A percentile compares a stretch with the other conserved stretches of the same genome.
Evolutionary conservation across 2,329 filamentous ascomycete species (phyloP).

Genomic region (Aureobasidium sp.): DNA sequence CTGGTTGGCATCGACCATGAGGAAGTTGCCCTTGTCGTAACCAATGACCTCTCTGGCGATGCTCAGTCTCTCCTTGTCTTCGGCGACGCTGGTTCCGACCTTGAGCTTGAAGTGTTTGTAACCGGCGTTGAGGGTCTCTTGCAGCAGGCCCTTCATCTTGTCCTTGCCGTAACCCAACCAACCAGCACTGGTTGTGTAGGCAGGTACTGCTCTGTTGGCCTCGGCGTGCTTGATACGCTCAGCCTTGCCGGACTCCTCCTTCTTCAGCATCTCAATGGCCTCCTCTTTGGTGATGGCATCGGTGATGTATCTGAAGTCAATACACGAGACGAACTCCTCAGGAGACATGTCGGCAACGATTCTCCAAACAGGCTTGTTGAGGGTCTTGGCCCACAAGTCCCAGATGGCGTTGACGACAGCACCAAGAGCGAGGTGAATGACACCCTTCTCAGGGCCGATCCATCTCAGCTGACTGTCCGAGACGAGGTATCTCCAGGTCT

Average conservation of each 20-base stretch:
- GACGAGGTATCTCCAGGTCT: conserved; percentile 87
- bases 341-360: conserved; percentile 86
- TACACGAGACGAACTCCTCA: conserved; percentile 76
- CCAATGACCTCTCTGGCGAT: conserved; percentile 76
- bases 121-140: conserved; percentile 65
- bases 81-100: conserved; percentile 64
- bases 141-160: conserved; percentile 68
- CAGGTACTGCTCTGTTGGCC: conserved; percentile 66
- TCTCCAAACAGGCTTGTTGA: conserved; percentile 82
- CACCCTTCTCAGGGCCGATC: conserved; percentile 91
- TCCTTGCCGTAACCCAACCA: conserved; percentile 89
- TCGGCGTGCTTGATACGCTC: conserved; percentile 66
- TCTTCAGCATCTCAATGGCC: conserved; percentile 61
- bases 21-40: conserved; percentile 70
- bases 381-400: conserved; percentile 88
- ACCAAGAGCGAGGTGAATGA: conserved; percentile 84
- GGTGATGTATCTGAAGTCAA: conserved; percentile 92
- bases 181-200: conserved; percentile 82
- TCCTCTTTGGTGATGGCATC: conserved; percentile 86
- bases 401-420: conserved; percentile 86
- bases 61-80: conserved; percentile 59
- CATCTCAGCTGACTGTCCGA: conserved; percentile 83
- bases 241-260: conserved; percentile 58
- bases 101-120: conserved; percentile 89
- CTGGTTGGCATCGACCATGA: conserved; percentile 94